phyloP scores from a whole-genome alignment of 1,284 basidiomycete species.

The Cystobasidiaceae sp. region DNA sequence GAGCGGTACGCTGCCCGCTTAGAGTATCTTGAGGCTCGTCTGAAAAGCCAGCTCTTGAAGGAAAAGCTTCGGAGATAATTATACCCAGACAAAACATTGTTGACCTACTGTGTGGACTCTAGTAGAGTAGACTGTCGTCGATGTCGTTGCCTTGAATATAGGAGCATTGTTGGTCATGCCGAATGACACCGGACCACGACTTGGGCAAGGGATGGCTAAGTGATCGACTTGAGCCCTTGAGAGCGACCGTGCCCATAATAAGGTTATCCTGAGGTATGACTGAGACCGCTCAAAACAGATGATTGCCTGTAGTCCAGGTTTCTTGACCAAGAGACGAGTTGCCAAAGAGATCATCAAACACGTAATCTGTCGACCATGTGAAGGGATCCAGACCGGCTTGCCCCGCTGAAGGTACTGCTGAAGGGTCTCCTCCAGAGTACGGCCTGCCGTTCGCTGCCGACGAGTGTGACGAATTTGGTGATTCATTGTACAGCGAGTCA shows the following conservation, averaged over 20 bases:
- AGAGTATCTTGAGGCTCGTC: slow-evolving; percentile 16
- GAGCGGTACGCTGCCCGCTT: slow-evolving; percentile 11
- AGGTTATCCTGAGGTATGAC: too few species aligned
- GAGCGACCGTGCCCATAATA: too few species aligned
- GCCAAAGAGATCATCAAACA: slow-evolving; percentile 10
- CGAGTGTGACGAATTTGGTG: background rate
- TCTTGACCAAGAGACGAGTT: slow-evolving; percentile 1
- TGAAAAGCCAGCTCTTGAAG: slow-evolving; percentile 6
- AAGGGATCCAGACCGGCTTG: background rate
- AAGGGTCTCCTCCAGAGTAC: background rate
- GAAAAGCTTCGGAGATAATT: slow-evolving; percentile 17
- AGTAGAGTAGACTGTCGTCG: too few species aligned
- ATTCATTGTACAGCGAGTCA: background rate
- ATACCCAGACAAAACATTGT: background rate
- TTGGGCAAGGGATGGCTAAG: too few species aligned
- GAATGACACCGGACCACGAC: too few species aligned
- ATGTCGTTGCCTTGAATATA: too few species aligned
- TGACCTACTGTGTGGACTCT: background rate
- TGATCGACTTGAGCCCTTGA: too few species aligned
- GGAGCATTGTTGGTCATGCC: too few species aligned
- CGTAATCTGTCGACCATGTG: background rate
- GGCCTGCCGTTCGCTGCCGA: background rate
- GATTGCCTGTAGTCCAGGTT: background rate
- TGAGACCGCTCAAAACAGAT: background rate
- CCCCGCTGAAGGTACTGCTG: too few species aligned